phyloP scores from a whole-genome alignment of 2,329 filamentous ascomycete genomes.

The Fusarium tanahbumbuense region DNA sequence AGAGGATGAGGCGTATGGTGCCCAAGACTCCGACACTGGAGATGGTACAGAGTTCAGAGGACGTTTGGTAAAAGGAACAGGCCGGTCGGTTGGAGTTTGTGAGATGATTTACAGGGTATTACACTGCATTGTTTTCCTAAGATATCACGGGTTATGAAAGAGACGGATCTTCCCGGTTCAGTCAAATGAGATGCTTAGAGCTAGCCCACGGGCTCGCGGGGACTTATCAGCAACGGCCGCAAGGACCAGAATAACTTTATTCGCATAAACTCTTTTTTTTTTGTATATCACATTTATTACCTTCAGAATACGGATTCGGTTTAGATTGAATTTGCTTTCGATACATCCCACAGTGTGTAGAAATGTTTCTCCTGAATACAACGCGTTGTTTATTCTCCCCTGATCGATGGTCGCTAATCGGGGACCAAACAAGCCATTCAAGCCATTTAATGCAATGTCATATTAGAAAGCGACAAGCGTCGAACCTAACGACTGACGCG shows the following conservation, averaged over 20 bases:
- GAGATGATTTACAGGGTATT: slow-evolving; percentile 12
- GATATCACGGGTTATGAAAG: slow-evolving; percentile 38
- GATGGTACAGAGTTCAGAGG: slow-evolving; percentile 71
- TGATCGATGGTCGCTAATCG: slow-evolving; percentile 32
- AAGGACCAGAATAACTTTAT: slow-evolving; percentile 24
- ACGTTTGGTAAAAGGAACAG: slow-evolving; percentile 68
- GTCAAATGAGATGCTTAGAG: slow-evolving; percentile 16
- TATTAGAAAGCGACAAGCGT: slow-evolving; percentile 13
- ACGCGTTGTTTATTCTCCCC: slow-evolving; percentile 16
- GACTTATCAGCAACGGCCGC: slow-evolving; percentile 22
- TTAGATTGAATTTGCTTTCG: not conserved
- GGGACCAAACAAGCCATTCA: not conserved
- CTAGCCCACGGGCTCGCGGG: slow-evolving; percentile 15
- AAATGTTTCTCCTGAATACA: slow-evolving; percentile 1
- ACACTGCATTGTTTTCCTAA: slow-evolving; percentile 40
- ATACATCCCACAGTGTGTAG: slow-evolving; percentile 10
- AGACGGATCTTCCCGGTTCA: slow-evolving; percentile 25
- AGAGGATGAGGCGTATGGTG: slow-evolving; percentile 72
- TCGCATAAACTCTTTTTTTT: slow-evolving; percentile 31
- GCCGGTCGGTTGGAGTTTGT: slow-evolving; percentile 1
- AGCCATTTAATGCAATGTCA: slow-evolving; percentile 10
- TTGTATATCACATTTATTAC: slow-evolving; percentile 23
- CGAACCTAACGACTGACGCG: slow-evolving; percentile 9
- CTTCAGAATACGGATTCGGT: slow-evolving; percentile 2
- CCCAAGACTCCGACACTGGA: slow-evolving; percentile 71